Percentiles rank a stretch among this genome's conserved stretches.
These are phyloP conservation scores for Sinapis alba DNA, from an alignment of 441 rosid species.

Conservation along the genomic window DNA sequence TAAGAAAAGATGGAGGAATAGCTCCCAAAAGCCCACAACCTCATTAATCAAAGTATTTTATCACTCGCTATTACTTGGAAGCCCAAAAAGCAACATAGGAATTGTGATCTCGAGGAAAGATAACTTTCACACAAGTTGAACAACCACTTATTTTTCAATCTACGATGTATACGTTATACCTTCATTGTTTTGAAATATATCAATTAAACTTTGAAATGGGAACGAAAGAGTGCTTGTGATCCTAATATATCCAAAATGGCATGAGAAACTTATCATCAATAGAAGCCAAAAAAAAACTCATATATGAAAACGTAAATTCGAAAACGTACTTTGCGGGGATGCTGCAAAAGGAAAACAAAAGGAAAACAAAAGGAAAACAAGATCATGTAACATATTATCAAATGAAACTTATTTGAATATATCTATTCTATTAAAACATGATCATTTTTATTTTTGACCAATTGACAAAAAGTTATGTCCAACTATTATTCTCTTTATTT, in stretches of 20 bases:
- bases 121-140: neutral
- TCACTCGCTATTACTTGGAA: neutral
- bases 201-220: neutral
- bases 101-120: constrained; percentile 11
- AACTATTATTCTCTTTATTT: too few species aligned
- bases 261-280: neutral
- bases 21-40: neutral
- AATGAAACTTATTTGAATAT: neutral
- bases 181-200: neutral
- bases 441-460: too few species aligned
- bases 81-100: neutral
- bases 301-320: neutral
- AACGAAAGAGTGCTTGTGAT: neutral
- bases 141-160: neutral
- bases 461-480: too few species aligned
- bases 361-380: neutral
- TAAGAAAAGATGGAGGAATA: neutral
- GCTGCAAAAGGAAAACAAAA: neutral
- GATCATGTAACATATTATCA: neutral
- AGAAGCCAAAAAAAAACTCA: neutral
- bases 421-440: too few species aligned
- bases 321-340: constrained; percentile 6
- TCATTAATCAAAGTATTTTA: neutral
- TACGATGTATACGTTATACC: neutral
- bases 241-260: neutral